Evolutionary conservation across 805 yeast genomes (phyloP), one percentile per base, ranked within the genome.

Genomic region (Saccharomyces jurei): DNA sequence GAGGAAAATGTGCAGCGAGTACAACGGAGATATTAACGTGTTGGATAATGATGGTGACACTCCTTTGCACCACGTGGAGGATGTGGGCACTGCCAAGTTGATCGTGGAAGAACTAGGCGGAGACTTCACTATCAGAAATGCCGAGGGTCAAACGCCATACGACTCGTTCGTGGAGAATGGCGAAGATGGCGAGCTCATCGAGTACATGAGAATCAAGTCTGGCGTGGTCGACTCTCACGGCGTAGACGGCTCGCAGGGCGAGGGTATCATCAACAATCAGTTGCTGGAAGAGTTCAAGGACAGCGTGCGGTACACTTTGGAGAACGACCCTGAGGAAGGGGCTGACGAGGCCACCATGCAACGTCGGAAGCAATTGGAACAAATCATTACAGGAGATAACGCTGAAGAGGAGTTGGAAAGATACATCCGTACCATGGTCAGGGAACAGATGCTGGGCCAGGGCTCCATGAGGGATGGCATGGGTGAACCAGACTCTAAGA

Each of bases 41-140:
- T 82, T 77, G 55, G 99, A 94, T 62, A 72, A 72, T 25, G 99
- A 95, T 60, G 97, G 98, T 1, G 99, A 94, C 63, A 86, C 98
- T 0, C 97, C 99, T 0, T 74, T 94, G 57, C 98, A 92, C 68
- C 95, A 89, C 61, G 88, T 83, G 25, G 99, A 94, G 65, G 86
- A 83, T 53, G 71, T 80, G 0, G 73, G 67, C 1, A 77, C 82
- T 1, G 97, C 96, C 1, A 80, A 78, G 59, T 62, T 77, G 26
- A 73, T 94, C 52, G 77, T 94, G 0, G 88, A 83, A 59, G 81
- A 81, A 51, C 76, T 84, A 31, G 77, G 80, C 3, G 97, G 92
- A 0, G 86, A 89, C 69, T 77, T 74, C 66, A 80, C 70, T 48
- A 61, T 81, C 41, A 80, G 75, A 65, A 92, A 94, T 67, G 68